phyloP scores from a whole-genome alignment of 352 stramenopile species.

The Phytophthora sojae region DNA sequence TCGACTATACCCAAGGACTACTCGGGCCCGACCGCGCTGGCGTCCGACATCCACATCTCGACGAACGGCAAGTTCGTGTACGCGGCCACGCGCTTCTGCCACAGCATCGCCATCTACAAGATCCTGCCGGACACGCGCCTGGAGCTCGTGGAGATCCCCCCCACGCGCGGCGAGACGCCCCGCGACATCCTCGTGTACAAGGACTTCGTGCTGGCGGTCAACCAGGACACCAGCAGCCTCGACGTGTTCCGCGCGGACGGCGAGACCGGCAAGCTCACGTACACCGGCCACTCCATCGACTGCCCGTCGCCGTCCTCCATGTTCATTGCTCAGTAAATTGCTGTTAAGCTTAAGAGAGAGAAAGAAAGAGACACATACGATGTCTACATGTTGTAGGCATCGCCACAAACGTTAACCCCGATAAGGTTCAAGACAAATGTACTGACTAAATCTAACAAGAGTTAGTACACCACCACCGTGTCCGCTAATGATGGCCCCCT shows the following conservation, averaged over 20 bases:
- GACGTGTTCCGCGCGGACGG: constrained; percentile 64
- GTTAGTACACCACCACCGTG: not conserved
- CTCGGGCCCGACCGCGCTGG: constrained; percentile 27
- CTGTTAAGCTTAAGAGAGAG: not conserved
- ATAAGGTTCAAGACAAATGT: too few relatives aligned
- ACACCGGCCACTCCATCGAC: constrained; percentile 51
- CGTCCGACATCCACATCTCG: constrained; percentile 70
- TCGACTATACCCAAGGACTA: constrained; percentile 68
- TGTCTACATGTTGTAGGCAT: too few relatives aligned
- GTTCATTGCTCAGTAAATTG: constrained; percentile 39
- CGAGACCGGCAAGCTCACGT: constrained; percentile 52
- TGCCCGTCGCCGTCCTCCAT: constrained; percentile 64
- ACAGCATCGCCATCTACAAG: constrained; percentile 73
- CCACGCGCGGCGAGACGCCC: constrained; percentile 60
- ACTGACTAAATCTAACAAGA: too few relatives aligned
- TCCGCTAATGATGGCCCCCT: constrained; percentile 3
- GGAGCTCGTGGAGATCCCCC: constrained; percentile 51
- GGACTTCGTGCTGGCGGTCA: constrained; percentile 65
- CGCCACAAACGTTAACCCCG: too few relatives aligned
- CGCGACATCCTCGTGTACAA: constrained; percentile 64
- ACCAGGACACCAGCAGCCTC: constrained; percentile 71
- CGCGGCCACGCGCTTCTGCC: constrained; percentile 67
- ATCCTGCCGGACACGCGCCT: constrained; percentile 53
- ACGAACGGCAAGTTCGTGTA: constrained; percentile 63
- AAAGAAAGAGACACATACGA: too few relatives aligned